Conservation (phyloP, 225 moss, liverwort and hornwort genomes). For the Pleurozium schreberi region DNA sequence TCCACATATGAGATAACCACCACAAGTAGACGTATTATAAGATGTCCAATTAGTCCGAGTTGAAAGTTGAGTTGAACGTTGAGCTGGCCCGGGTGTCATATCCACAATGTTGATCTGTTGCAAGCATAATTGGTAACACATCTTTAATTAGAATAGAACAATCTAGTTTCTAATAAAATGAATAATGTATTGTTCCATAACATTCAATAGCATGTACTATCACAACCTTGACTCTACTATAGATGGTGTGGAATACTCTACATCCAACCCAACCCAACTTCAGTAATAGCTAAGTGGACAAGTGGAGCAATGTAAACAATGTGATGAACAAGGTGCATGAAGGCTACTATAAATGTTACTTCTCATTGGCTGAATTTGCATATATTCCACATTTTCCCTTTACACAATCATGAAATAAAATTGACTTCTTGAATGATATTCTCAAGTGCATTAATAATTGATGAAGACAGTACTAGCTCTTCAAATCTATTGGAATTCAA, state of each 20-base stretch:
- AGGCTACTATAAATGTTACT: neutral
- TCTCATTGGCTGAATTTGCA: neutral
- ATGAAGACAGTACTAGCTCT: neutral
- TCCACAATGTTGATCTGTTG: neutral
- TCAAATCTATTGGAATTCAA: neutral
- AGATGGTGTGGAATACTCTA: neutral
- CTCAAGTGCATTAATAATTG: neutral
- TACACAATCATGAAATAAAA: neutral
- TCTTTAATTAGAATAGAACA: neutral
- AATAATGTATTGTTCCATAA: too few species aligned
- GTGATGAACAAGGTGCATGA: neutral
- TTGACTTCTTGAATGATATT: neutral
- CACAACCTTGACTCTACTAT: neutral
- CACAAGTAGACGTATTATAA: too few species aligned
- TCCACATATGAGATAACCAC: too few species aligned
- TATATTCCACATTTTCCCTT: too few species aligned
- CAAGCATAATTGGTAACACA: neutral
- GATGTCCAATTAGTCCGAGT: rapidly evolving
- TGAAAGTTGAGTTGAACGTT: too few species aligned
- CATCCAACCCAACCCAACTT: neutral
- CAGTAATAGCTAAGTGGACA: neutral
- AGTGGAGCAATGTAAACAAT: neutral
- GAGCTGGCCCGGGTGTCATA: neutral
- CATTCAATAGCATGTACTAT: neutral
- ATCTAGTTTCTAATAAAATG: neutral